Conservation (phyloP, 176 grass and related monocot species). For the Oryza meyeriana region DNA sequence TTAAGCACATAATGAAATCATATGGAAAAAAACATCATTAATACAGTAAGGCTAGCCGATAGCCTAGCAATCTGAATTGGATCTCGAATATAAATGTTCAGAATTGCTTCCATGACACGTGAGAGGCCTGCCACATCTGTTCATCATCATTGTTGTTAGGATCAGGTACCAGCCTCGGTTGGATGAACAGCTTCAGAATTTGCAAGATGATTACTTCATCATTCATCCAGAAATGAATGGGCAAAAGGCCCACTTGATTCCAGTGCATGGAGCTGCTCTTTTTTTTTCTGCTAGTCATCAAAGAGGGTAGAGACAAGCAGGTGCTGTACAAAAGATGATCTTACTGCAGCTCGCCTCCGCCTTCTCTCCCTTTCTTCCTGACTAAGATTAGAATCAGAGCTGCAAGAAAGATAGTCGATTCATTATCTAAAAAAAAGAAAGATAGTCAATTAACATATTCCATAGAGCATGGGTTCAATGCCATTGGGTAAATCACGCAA, state of each 20-base stretch:
- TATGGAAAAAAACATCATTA: background rate
- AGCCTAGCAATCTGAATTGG: slow-evolving; percentile 9
- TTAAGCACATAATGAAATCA: background rate
- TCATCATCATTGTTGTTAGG: background rate
- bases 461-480: background rate
- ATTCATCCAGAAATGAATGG: slow-evolving; percentile 32
- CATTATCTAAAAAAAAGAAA: too few species aligned
- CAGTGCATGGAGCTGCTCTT: background rate
- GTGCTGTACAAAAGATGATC: slow-evolving; percentile 44
- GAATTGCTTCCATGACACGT: slow-evolving; percentile 17
- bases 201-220: background rate
- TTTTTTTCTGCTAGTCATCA: slow-evolving; percentile 28
- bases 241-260: slow-evolving; percentile 23
- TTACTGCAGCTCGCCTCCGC: slow-evolving; percentile 23
- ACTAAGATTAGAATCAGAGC: slow-evolving; percentile 42
- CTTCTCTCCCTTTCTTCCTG: slow-evolving; percentile 55
- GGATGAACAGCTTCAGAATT: slow-evolving; percentile 4
- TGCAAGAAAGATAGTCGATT: slow-evolving; percentile 8
- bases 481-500: background rate
- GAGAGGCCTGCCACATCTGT: background rate
- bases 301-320: slow-evolving; percentile 51
- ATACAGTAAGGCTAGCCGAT: background rate
- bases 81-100: background rate
- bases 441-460: background rate
- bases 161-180: slow-evolving; percentile 1